phyloP scores from a whole-genome alignment of 306 rosid genomes.

The Senna tora region DNA sequence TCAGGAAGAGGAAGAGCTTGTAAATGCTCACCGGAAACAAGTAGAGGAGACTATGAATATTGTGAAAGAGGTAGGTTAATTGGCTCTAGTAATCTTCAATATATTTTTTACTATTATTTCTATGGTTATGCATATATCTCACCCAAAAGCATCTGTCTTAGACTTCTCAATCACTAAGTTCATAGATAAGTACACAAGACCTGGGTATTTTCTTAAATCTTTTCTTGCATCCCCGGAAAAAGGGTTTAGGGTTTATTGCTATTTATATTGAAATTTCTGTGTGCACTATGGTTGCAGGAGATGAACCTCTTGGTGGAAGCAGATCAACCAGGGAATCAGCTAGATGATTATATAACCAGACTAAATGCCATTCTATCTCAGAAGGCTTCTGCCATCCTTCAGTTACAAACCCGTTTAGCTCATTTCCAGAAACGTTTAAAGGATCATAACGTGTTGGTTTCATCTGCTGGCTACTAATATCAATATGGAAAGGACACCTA shows the following conservation, averaged over 20 bases:
- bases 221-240: conserved; percentile 14
- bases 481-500: conserved; percentile 29
- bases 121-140: not conserved
- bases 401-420: conserved; percentile 87
- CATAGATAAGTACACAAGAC: not conserved
- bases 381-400: conserved; percentile 93
- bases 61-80: conserved; percentile 79
- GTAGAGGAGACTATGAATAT: conserved; percentile 98
- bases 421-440: conserved; percentile 92
- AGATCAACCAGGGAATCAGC: conserved; percentile 95
- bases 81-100: conserved; percentile 16
- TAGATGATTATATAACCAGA: conserved; percentile 77
- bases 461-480: conserved; percentile 70
- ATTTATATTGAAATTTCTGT: conserved; percentile 24
- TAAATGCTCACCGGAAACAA: conserved; percentile 95
- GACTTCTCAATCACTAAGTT: not conserved
- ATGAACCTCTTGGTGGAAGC: conserved; percentile 97
- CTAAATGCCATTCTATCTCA: conserved; percentile 91
- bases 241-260: no score
- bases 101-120: conserved; percentile 7
- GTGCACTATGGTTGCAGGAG: conserved; percentile 64
- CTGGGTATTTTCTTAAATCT: conserved; percentile 9
- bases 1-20: conserved; percentile 99
- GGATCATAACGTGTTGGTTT: conserved; percentile 83
- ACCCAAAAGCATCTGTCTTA: not conserved